Conservation (phyloP, 164 flowering plant genomes). For the Aristolochia fimbriata region DNA sequence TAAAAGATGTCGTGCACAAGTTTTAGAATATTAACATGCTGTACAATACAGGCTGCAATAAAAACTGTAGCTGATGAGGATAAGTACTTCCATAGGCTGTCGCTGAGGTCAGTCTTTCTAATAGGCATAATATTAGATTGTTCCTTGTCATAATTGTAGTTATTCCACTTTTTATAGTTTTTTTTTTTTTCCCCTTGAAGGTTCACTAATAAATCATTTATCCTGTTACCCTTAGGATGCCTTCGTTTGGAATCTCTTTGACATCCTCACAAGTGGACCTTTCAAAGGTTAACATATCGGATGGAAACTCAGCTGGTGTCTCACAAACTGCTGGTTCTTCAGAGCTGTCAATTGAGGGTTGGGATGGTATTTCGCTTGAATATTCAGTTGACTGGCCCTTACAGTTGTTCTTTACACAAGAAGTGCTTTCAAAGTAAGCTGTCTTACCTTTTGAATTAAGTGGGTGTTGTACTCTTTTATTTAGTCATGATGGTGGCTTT, state of each 20-base stretch:
- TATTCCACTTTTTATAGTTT: too few relatives aligned
- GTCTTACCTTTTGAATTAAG: background rate
- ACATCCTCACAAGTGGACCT: slow-evolving; percentile 56
- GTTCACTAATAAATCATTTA: slow-evolving; percentile 1
- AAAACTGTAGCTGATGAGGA: slow-evolving; percentile 93
- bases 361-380: slow-evolving; percentile 97
- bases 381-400: slow-evolving; percentile 97
- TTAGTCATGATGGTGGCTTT: background rate
- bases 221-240: slow-evolving; percentile 43
- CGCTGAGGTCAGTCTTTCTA: slow-evolving; percentile 49
- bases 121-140: background rate
- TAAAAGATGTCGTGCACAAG: too few relatives aligned
- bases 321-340: slow-evolving; percentile 32
- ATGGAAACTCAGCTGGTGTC: slow-evolving; percentile 31
- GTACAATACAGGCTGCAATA: slow-evolving; percentile 68
- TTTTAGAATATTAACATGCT: background rate
- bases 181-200: too few relatives aligned
- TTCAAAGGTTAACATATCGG: slow-evolving; percentile 39
- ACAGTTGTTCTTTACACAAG: slow-evolving; percentile 86
- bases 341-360: slow-evolving; percentile 71
- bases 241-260: slow-evolving; percentile 55
- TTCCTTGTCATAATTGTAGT: background rate
- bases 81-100: slow-evolving; percentile 74
- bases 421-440: slow-evolving; percentile 86
- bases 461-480: slow-evolving; percentile 1